A percentile compares a stretch with the other conserved stretches of the same genome.
phyloP scores from a whole-genome alignment of 257 asterid genomes.

The Capsicum rhomboideum region DNA sequence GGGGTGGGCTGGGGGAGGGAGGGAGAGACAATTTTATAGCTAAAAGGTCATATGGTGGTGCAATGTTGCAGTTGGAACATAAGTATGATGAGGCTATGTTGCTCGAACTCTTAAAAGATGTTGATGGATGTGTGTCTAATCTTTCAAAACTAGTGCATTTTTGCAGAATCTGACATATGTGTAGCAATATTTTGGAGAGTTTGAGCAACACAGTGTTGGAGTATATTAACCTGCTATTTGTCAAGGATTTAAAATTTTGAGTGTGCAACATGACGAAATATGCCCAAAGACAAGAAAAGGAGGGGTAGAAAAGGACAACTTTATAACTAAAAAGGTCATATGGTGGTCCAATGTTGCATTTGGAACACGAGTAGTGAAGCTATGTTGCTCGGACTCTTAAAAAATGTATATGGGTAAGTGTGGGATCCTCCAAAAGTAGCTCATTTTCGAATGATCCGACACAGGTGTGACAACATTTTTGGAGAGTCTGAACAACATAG shows the following conservation, averaged over 20 bases:
- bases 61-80: background rate
- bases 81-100: background rate
- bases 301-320: background rate
- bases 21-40: background rate
- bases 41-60: background rate
- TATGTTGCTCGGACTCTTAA: background rate
- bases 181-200: background rate
- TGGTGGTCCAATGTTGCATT: background rate
- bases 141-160: background rate
- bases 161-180: background rate
- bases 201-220: background rate
- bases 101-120: background rate
- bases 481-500: background rate
- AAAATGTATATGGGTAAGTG: background rate
- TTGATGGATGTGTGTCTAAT: background rate
- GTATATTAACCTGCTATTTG: background rate
- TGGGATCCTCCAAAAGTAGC: background rate
- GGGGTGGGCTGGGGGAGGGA: background rate
- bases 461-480: background rate
- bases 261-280: no score
- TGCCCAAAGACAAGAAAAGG: no score
- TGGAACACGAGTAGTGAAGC: background rate
- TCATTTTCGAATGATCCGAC: background rate
- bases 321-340: background rate
- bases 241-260: no score